phyloP scores from a whole-genome alignment of 2,329 filamentous ascomycete species.

The Aspergillus candidus region DNA sequence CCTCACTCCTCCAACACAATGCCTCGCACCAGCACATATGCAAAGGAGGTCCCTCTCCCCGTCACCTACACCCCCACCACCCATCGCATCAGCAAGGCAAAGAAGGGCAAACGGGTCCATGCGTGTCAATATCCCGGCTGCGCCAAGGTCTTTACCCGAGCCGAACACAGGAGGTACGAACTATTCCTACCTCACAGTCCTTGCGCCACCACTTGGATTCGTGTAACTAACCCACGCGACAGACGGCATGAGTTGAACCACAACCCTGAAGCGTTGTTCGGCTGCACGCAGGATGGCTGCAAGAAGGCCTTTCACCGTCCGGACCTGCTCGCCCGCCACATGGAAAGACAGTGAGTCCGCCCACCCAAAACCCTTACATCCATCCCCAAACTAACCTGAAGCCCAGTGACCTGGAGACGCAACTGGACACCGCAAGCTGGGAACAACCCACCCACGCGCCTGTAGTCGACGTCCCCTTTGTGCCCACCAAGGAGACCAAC shows the following conservation, averaged over 20 bases:
- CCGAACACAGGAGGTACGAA: conserved; percentile 41
- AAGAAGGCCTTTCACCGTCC: conserved; percentile 44
- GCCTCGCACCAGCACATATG: conserved; percentile 21
- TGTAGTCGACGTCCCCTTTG: conserved; percentile 16
- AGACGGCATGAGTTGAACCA: conserved; percentile 48
- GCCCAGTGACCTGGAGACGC: conserved; percentile 31
- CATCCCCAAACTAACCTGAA: background rate
- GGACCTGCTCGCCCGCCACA: conserved; percentile 44
- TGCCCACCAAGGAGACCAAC: conserved; percentile 5
- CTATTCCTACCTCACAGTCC: no score
- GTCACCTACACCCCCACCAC: conserved; percentile 46
- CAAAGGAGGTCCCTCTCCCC: conserved; percentile 27
- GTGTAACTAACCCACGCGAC: background rate
- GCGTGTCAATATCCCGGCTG: conserved; percentile 44
- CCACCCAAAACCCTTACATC: background rate
- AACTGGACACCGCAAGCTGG: conserved; percentile 27
- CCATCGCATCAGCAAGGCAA: conserved; percentile 47
- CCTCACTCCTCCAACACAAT: conserved; percentile 20
- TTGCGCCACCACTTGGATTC: no score
- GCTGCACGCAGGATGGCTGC: conserved; percentile 40
- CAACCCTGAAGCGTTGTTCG: conserved; percentile 42
- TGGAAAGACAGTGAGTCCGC: conserved; percentile 44
- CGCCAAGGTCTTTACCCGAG: conserved; percentile 46
- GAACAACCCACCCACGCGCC: conserved; percentile 18
- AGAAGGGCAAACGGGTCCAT: conserved; percentile 48